Conservation (phyloP, 1,284 basidiomycete species). For the Malassezia arunalokei region DNA sequence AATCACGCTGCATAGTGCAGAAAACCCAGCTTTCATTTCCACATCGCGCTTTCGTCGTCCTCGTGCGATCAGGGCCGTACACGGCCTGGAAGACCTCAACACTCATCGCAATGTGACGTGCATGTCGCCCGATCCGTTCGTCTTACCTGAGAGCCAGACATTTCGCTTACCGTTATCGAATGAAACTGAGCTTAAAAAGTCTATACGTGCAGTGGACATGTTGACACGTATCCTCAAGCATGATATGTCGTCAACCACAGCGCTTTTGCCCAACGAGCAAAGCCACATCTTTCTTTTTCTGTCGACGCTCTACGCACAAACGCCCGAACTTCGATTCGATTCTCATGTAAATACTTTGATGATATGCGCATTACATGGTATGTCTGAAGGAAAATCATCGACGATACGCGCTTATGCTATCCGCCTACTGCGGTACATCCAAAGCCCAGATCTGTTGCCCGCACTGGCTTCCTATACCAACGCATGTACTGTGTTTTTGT, state of each 20-base stretch:
- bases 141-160: neutral
- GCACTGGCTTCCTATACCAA: neutral
- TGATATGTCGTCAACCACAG: neutral
- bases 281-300: neutral
- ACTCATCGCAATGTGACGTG: neutral
- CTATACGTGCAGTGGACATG: neutral
- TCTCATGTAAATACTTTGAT: neutral
- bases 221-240: neutral
- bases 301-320: neutral
- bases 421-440: conserved; percentile 1
- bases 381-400: neutral
- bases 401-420: conserved; percentile 1
- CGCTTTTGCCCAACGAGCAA: neutral
- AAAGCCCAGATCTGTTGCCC: neutral
- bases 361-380: neutral
- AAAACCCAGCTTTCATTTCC: neutral
- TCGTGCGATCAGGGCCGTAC: conserved; percentile 13
- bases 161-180: neutral
- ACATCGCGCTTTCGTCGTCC: conserved; percentile 1
- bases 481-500: neutral
- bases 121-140: neutral
- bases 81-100: conserved; percentile 12
- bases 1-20: neutral
- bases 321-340: neutral
- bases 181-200: neutral